Percentiles rank a stretch among this genome's conserved stretches.
phyloP scores from a whole-genome alignment of 2,329 filamentous ascomycete species.

The Phoma sp. region DNA sequence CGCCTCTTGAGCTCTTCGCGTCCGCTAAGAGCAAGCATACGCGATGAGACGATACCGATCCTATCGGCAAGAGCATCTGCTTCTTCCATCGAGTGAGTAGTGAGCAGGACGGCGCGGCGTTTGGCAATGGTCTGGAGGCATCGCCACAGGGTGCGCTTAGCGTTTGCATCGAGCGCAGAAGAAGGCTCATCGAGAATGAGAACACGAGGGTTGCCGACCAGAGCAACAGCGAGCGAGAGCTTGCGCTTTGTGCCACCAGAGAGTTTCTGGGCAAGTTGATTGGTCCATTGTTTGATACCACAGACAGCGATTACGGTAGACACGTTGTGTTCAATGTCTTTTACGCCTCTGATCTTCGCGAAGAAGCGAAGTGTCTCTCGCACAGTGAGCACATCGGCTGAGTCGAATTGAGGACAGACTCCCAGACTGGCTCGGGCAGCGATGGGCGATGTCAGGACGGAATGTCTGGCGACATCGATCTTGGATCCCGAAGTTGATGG shows the following conservation, averaged over 20 bases:
- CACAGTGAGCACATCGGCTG: conserved; percentile 88
- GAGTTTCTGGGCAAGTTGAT: conserved; percentile 76
- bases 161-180: conserved; percentile 82
- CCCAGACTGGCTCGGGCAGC: conserved; percentile 77
- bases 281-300: conserved; percentile 71
- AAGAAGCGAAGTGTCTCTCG: conserved; percentile 85
- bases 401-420: conserved; percentile 77
- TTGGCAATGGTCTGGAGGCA: conserved; percentile 83
- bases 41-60: conserved; percentile 79
- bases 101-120: conserved; percentile 78
- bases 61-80: conserved; percentile 86
- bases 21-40: conserved; percentile 84
- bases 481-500: conserved; percentile 70
- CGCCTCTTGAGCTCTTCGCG: conserved; percentile 72
- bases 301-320: conserved; percentile 75
- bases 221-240: conserved; percentile 82
- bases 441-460: conserved; percentile 68
- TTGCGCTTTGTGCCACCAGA: conserved; percentile 92
- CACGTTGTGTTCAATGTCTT: conserved; percentile 77
- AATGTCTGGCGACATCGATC: conserved; percentile 73
- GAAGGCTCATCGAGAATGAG: conserved; percentile 90
- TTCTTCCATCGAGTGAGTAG: conserved; percentile 91
- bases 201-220: conserved; percentile 89
- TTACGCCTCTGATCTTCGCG: conserved; percentile 78
- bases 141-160: conserved; percentile 86